Conservation (phyloP, 2,329 filamentous ascomycete species). For the Trichoderma aggressivum region DNA sequence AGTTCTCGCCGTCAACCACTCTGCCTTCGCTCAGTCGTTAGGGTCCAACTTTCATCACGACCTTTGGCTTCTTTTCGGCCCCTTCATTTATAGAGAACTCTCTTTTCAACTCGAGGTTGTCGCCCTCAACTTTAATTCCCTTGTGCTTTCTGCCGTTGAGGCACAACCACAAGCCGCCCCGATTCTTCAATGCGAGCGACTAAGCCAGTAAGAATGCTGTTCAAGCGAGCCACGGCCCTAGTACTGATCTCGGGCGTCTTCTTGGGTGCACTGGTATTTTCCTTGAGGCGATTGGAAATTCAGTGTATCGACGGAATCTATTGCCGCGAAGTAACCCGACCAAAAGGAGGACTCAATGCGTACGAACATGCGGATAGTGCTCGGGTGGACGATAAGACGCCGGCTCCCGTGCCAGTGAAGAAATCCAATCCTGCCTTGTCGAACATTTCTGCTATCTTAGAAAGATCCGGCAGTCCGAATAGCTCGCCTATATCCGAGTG, state of each 20-base stretch:
- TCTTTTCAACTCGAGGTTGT: background rate
- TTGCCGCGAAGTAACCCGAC: background rate
- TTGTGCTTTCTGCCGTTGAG: background rate
- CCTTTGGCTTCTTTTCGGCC: background rate
- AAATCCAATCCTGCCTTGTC: background rate
- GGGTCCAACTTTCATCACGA: background rate
- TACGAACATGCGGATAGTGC: background rate
- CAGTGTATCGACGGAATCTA: conserved; percentile 23
- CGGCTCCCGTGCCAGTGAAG: background rate
- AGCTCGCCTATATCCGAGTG: conserved; percentile 29
- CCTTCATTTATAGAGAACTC: background rate
- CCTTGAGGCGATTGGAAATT: conserved; percentile 31
- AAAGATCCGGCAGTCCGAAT: background rate
- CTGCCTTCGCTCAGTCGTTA: background rate
- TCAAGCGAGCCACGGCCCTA: conserved; percentile 29
- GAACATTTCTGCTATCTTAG: background rate
- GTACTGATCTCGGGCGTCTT: conserved; percentile 29
- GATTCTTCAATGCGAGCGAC: background rate
- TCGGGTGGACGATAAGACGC: no score
- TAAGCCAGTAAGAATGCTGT: conserved; percentile 28
- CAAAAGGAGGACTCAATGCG: background rate
- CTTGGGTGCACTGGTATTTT: conserved; percentile 32
- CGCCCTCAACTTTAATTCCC: background rate
- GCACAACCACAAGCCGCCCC: background rate
- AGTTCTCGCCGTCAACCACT: background rate